Conservation (phyloP, 441 rosid genomes). For the Sinapis alba region DNA sequence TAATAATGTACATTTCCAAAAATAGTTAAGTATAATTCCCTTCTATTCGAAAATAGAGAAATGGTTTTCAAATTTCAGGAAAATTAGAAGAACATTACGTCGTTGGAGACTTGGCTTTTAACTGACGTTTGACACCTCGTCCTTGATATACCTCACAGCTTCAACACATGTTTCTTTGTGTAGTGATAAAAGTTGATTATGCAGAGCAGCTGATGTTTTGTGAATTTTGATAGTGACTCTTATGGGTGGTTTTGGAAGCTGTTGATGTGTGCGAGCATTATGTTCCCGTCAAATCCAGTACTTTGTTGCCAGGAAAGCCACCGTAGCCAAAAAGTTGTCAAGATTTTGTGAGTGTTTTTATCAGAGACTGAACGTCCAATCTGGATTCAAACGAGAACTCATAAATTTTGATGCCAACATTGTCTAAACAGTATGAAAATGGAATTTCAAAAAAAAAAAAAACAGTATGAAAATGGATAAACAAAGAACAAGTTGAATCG, state of each 20-base stretch:
- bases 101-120: not conserved
- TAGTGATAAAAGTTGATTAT: too few species aligned
- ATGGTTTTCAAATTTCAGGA: not conserved
- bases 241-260: not conserved
- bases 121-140: not conserved
- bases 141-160: too few species aligned
- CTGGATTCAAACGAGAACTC: not conserved
- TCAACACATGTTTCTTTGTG: too few species aligned
- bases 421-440: not conserved
- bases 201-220: not conserved
- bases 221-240: not conserved
- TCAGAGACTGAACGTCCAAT: not conserved
- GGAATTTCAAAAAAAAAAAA: too few species aligned
- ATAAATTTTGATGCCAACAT: not conserved
- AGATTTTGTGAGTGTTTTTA: too few species aligned
- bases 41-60: not conserved
- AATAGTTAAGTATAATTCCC: not conserved
- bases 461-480: not conserved
- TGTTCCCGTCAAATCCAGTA: not conserved
- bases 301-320: not conserved
- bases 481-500: not conserved
- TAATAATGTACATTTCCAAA: not conserved
- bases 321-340: not conserved
- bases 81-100: not conserved
- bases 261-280: not conserved